Base-by-base conservation (phyloP, 345 rosid genomes). In the Lepidium didymum region DNA sequence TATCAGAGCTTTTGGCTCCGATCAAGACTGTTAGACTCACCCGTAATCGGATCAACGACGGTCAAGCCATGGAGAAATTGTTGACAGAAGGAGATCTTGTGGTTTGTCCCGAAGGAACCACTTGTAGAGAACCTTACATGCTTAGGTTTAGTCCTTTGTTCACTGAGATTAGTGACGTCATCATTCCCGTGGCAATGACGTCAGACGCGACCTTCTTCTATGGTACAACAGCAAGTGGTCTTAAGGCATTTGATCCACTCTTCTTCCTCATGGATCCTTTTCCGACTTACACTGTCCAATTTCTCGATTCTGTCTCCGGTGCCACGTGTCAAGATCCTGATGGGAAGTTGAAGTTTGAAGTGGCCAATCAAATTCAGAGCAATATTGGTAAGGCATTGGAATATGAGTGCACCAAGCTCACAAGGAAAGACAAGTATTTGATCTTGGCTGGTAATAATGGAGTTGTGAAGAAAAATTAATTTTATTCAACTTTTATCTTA, bases 91-190 rank as follows among this genome's bases (percentile, higher is more conserved):
- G 88, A 21, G 86, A 88, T 67, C 76, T 91, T 1, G 93, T 84
- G 4, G 83, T 88, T 40, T 91, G 91, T 34, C 97, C 96, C 0
- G 97, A 91, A 80, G 97, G 97, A 33, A 88, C 97, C 47, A 91
- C 97, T 8, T 86, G 96, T 44, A 76, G 97, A 62, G 93, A 91
- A 54, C 91, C 93, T 10, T 80, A 77, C 70, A 79, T 91, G 33
- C 82, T 88, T 7, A 69, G 96, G 45, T 88, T 91, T 73, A 88
- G 96, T 64, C 91, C 97, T 11, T 56, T 87, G 67, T 91, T 91
- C 44, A 70, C 90, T 0, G 96, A 91, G 64, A 47, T 83, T 51
- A 80, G 83, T 35, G 81, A 85, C 18, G 63, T 77, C 41, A 81
- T 89, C n/a, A 75, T 87, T 33, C 92, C 92, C 0, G 90, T 86